Conservation (phyloP, 306 rosid species). For the Cajanus cajan region DNA sequence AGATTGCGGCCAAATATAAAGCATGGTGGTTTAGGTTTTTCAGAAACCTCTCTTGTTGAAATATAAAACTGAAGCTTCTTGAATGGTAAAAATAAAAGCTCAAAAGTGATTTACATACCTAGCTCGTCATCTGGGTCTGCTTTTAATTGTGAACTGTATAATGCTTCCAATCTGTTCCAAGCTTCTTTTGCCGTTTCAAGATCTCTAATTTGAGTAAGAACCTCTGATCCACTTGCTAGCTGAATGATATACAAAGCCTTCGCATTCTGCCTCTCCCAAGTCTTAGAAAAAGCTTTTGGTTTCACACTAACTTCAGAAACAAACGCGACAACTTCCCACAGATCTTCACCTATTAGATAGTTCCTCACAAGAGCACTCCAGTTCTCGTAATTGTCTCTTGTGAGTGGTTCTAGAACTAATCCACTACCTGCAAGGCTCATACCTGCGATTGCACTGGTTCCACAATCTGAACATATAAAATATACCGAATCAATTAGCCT, state of each 20-base stretch:
- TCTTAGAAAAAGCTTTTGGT: neutral
- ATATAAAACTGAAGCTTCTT: no score
- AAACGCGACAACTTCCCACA: neutral
- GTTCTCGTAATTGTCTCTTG: conserved; percentile 17
- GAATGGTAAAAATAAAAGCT: no score
- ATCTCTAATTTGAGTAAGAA: neutral
- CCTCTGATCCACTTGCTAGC: conserved; percentile 19
- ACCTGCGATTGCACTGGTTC: neutral
- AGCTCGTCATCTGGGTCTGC: neutral
- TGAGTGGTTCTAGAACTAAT: conserved; percentile 21
- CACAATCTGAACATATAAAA: no score
- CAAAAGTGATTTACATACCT: neutral
- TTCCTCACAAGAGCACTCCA: conserved; percentile 26
- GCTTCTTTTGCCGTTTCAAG: neutral
- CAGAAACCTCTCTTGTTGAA: no score
- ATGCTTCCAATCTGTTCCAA: conserved; percentile 2
- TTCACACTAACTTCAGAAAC: neutral
- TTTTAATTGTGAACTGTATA: neutral
- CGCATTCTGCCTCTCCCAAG: neutral
- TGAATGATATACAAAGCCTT: conserved; percentile 36
- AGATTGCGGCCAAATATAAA: no score
- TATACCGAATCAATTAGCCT: no score
- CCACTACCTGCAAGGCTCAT: neutral
- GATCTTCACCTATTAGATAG: neutral
- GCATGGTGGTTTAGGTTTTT: no score